Conservation (phyloP, 495 filamentous ascomycete genomes). For the Daldinia caldariorum region DNA sequence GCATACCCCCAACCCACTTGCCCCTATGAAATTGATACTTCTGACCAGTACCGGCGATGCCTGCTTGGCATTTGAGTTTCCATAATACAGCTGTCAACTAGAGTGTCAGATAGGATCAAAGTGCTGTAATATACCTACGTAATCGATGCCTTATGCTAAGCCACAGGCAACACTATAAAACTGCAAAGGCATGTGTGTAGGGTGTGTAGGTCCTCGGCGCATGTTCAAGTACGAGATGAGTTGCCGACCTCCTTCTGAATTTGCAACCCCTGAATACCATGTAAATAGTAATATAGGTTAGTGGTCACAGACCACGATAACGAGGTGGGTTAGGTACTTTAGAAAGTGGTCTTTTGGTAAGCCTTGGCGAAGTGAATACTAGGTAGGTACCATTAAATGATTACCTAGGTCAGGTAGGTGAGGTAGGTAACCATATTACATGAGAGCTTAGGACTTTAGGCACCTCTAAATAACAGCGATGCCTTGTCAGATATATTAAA, state of each 20-base stretch:
- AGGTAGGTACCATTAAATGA: no score
- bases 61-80: conserved; percentile 47
- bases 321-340: conserved; percentile 19
- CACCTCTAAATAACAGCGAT: conserved; percentile 22
- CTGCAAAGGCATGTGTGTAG: conserved; percentile 2
- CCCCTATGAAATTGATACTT: conserved; percentile 42
- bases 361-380: conserved; percentile 23
- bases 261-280: conserved; percentile 7
- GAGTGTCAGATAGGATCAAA: conserved; percentile 10
- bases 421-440: no score
- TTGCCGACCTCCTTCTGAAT: neutral
- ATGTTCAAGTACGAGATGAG: conserved; percentile 4
- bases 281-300: conserved; percentile 10
- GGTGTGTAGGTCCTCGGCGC: conserved; percentile 1
- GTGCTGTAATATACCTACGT: conserved; percentile 35
- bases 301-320: neutral
- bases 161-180: conserved; percentile 6
- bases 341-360: conserved; percentile 10
- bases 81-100: conserved; percentile 12
- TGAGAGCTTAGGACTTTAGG: conserved; percentile 20
- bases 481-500: conserved; percentile 12
- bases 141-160: conserved; percentile 23
- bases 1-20: conserved; percentile 49
- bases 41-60: conserved; percentile 43
- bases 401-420: no score